A percentile compares a stretch with the other conserved stretches of the same genome.
Evolutionary conservation across 148 eudicot species (phyloP).

Genomic region (Chenopodium album): DNA sequence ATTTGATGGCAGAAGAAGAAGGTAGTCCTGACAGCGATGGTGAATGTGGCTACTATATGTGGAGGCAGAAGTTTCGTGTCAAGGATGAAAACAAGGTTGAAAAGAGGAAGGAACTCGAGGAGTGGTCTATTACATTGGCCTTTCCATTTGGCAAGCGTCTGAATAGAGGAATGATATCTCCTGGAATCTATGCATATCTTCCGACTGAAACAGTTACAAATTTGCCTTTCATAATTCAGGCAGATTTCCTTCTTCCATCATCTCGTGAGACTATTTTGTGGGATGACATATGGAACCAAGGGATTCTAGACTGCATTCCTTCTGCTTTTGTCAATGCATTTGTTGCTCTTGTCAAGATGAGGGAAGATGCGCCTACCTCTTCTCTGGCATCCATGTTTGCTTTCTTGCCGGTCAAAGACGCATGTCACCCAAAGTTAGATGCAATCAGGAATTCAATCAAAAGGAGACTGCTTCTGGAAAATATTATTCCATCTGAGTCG

Average conservation of each 20-base stretch:
- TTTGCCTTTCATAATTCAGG: slow-evolving; percentile 67
- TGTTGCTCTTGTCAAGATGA: slow-evolving; percentile 39
- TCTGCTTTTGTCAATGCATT: slow-evolving; percentile 54
- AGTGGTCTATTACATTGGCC: slow-evolving; percentile 65
- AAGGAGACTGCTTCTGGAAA: slow-evolving; percentile 34
- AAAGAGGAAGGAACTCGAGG: slow-evolving; percentile 55
- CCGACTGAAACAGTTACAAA: slow-evolving; percentile 74
- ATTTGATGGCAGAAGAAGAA: slow-evolving; percentile 50
- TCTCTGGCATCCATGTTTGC: slow-evolving; percentile 41
- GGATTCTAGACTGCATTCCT: slow-evolving; percentile 66
- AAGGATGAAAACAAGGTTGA: slow-evolving; percentile 46
- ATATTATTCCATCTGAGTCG: slow-evolving; percentile 53
- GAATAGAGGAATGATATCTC: slow-evolving; percentile 42
- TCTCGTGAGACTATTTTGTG: slow-evolving; percentile 64
- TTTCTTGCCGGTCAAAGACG: slow-evolving; percentile 44
- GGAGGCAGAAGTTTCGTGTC: slow-evolving; percentile 73
- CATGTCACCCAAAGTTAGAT: slow-evolving; percentile 42
- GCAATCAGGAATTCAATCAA: slow-evolving; percentile 42
- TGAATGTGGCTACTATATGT: slow-evolving; percentile 66
- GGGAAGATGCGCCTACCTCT: slow-evolving; percentile 43
- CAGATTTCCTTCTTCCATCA: slow-evolving; percentile 68
- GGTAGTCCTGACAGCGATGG: slow-evolving; percentile 22
- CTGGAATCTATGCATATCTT: slow-evolving; percentile 66
- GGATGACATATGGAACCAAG: slow-evolving; percentile 66
- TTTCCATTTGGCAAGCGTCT: slow-evolving; percentile 68